Evolutionary conservation across 208 protist species (phyloP).

Genomic region (Leishmania major): DNA sequence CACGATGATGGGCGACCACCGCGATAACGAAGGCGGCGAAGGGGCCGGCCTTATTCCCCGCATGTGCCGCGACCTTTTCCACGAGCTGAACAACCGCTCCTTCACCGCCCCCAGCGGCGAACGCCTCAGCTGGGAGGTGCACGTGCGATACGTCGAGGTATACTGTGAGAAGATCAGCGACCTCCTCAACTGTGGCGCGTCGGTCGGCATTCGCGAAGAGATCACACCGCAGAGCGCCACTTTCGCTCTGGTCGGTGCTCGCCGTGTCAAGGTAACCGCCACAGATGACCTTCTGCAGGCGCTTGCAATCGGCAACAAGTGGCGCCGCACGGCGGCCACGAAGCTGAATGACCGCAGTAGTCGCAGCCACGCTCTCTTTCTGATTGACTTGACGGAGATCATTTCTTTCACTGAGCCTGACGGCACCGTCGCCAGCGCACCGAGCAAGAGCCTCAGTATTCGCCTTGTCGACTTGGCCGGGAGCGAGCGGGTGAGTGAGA

Average conservation of each 20-base stretch:
- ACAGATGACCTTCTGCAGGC: constrained; percentile 68
- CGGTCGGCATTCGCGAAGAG: constrained; percentile 71
- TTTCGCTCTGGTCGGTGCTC: constrained; percentile 69
- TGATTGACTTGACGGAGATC: constrained; percentile 79
- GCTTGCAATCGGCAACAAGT: constrained; percentile 72
- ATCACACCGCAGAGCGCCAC: constrained; percentile 54
- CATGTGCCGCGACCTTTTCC: constrained; percentile 81
- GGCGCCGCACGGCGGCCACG: constrained; percentile 68
- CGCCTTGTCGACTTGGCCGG: constrained; percentile 89
- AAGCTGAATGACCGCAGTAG: constrained; percentile 85
- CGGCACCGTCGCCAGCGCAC: constrained; percentile 60
- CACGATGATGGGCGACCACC: constrained; percentile 83
- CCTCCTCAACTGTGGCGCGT: constrained; percentile 70
- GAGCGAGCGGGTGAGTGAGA: constrained; percentile 85
- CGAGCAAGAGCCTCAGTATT: constrained; percentile 70
- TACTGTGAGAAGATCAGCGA: constrained; percentile 92
- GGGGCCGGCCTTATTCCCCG: constrained; percentile 85
- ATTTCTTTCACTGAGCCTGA: constrained; percentile 61
- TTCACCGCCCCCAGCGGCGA: constrained; percentile 46
- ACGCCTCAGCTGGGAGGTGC: constrained; percentile 75
- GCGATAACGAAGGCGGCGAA: constrained; percentile 14
- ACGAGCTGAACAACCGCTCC: constrained; percentile 52
- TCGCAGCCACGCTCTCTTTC: constrained; percentile 87
- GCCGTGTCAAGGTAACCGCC: constrained; percentile 43
- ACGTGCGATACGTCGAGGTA: constrained; percentile 89